These are phyloP conservation scores for Pleurotus eryngii DNA, from an alignment of 768 basidiomycete species.

Conservation along the genomic window DNA sequence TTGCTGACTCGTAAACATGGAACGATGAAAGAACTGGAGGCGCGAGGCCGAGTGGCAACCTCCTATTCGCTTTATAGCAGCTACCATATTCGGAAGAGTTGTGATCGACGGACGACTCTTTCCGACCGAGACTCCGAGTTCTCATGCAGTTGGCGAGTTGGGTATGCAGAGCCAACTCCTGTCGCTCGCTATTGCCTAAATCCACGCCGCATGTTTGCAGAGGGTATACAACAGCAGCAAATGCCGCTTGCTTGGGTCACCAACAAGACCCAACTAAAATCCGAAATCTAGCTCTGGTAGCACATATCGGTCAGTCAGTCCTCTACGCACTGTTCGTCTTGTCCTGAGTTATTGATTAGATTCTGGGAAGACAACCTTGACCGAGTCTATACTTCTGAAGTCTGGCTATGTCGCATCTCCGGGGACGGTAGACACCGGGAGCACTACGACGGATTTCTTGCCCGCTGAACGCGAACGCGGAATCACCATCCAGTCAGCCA, in stretches of 20 bases:
- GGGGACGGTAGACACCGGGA: conserved; percentile 86
- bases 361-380: conserved; percentile 87
- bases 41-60: not conserved
- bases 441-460: conserved; percentile 87
- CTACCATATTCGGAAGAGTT: not conserved
- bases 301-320: conserved; percentile 65
- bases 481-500: conserved; percentile 90
- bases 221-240: not conserved
- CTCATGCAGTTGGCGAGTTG: not conserved
- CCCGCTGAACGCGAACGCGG: conserved; percentile 88
- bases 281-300: conserved; percentile 85
- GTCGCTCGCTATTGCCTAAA: not conserved
- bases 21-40: not conserved
- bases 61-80: not conserved
- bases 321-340: conserved; percentile 9
- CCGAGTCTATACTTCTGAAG: conserved; percentile 79
- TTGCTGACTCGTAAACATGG: not conserved
- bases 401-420: conserved; percentile 70
- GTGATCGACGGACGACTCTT: not conserved
- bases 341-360: conserved; percentile 39
- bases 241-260: not conserved
- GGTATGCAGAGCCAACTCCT: not conserved
- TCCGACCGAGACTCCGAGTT: not conserved
- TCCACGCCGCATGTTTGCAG: not conserved
- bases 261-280: conserved; percentile 37